A percentile compares a stretch with the other conserved stretches of the same genome.
Evolutionary conservation across 2,329 filamentous ascomycete species (phyloP).

Genomic region (Colletotrichum phormii): DNA sequence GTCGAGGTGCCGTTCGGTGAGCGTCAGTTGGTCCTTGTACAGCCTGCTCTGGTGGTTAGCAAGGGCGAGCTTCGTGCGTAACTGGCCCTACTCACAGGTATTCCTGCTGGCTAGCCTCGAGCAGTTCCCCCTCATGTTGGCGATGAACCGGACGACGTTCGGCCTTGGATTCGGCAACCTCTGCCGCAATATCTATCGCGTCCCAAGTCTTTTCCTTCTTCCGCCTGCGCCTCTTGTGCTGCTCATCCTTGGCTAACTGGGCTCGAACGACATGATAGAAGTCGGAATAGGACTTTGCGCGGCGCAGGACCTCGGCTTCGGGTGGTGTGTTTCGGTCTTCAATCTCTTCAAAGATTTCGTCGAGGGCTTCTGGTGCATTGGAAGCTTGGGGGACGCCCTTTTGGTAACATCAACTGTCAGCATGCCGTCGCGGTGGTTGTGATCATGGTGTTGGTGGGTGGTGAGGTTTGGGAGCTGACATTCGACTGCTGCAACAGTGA

Average conservation of each 20-base stretch:
- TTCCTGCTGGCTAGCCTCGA: constrained; percentile 86
- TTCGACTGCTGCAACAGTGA: constrained; percentile 77
- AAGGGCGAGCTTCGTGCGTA: not conserved
- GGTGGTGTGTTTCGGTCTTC: constrained; percentile 70
- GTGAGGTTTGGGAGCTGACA: constrained; percentile 55
- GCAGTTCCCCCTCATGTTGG: constrained; percentile 74
- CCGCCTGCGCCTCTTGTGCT: constrained; percentile 51
- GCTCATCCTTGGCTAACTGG: constrained; percentile 64
- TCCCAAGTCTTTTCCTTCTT: constrained; percentile 59
- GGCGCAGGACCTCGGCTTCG: constrained; percentile 71
- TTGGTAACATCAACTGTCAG: constrained; percentile 27
- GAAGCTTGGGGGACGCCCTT: constrained; percentile 68
- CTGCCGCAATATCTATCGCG: constrained; percentile 56
- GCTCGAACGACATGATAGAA: constrained; percentile 75
- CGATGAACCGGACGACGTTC: constrained; percentile 52
- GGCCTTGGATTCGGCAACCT: constrained; percentile 38
- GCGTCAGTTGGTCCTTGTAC: constrained; percentile 83
- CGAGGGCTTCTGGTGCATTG: constrained; percentile 66
- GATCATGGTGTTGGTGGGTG: not conserved
- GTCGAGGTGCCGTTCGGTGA: constrained; percentile 86
- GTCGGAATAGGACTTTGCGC: constrained; percentile 83
- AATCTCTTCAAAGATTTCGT: constrained; percentile 68
- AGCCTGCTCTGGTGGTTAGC: constrained; percentile 57
- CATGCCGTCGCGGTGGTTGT: constrained; percentile 36
- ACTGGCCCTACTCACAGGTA: constrained; percentile 72